Conservation (phyloP, 2,329 filamentous ascomycete species). For the Monilinia fructigena region DNA sequence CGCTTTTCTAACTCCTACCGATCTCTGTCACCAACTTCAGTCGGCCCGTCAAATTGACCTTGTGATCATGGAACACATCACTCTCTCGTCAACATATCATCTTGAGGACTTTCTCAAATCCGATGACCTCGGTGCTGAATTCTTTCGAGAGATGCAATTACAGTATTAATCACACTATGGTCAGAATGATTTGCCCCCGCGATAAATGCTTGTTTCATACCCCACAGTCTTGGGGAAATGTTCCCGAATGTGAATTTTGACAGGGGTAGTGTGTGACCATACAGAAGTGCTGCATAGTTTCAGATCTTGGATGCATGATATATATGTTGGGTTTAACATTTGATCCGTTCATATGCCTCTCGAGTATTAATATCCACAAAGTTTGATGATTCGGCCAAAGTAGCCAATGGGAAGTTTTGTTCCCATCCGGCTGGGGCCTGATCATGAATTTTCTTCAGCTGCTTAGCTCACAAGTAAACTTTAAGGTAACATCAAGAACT, state of each 20-base stretch:
- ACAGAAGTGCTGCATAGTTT: neutral
- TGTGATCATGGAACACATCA: constrained; percentile 14
- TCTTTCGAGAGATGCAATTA: neutral
- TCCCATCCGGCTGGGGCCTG: neutral
- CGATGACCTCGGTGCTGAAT: neutral
- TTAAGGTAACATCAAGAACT: neutral
- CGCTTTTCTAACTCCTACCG: neutral
- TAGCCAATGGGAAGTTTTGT: neutral
- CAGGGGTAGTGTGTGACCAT: neutral
- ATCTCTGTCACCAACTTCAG: neutral
- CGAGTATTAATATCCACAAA: neutral
- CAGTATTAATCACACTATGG: neutral
- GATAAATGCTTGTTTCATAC: constrained; percentile 13
- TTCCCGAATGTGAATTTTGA: neutral
- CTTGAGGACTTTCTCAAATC: neutral
- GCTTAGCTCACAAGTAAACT: neutral
- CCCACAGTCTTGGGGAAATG: neutral
- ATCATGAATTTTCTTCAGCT: neutral
- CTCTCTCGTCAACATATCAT: neutral
- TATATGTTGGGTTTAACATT: neutral
- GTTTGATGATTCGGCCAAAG: neutral
- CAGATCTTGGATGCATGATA: neutral
- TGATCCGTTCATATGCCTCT: neutral
- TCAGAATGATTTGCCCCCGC: constrained; percentile 2
- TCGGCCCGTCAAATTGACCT: constrained; percentile 15